Evolutionary conservation across 73 alveolate genomes (phyloP), one percentile per base, ranked within the genome.

Genomic region (Symbiodinium natans): DNA sequence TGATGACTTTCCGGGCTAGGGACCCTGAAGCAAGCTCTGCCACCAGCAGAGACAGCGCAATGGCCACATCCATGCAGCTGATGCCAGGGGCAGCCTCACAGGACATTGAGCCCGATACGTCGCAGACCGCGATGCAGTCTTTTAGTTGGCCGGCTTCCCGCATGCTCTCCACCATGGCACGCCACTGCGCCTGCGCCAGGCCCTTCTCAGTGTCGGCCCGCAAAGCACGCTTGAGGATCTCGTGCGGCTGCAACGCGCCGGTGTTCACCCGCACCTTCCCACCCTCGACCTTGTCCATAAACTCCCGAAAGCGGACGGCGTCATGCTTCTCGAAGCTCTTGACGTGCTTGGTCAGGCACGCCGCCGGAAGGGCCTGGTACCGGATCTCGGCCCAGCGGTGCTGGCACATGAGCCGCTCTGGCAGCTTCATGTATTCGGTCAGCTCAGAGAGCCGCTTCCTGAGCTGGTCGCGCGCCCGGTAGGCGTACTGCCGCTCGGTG

Each of bases 361-460:
- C 41, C 42, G 94, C 94, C 8, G 68, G 94, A 29, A 86, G 83
- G n/a, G 40, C 38, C 41, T 77, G 33, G 40, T 86, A 86, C 34
- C n/a, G 94, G 41, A 86, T 86, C 94, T 86, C 94, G 23, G 41
- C 83, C 84, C 83, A 48, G 21, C 94, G 82, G 9, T 38, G 41
- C 23, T 86, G 94, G 94, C 94, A 86, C 83, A 86, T 86, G 29
- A 86, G 84, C 43, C 94, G 82, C 40, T 86, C 94, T n/a, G 94
- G 68, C 83, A 75, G 71, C 94, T 86, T 85, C 93, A 48, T 85
- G 43, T 46, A 56, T 52, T 85, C 94, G 59, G 39, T 56, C 54
- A 86, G 63, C 56, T 86, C 48, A 1, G 83, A 42, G 41, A 86
- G 83, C 41, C 15, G 83, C 41, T 86, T 86, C 59, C 94, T 39